Percentiles rank a stretch among this genome's conserved stretches.
These are phyloP conservation scores for Epichloe festucae DNA, from an alignment of 2,329 filamentous ascomycete species.

Conservation along the genomic window DNA sequence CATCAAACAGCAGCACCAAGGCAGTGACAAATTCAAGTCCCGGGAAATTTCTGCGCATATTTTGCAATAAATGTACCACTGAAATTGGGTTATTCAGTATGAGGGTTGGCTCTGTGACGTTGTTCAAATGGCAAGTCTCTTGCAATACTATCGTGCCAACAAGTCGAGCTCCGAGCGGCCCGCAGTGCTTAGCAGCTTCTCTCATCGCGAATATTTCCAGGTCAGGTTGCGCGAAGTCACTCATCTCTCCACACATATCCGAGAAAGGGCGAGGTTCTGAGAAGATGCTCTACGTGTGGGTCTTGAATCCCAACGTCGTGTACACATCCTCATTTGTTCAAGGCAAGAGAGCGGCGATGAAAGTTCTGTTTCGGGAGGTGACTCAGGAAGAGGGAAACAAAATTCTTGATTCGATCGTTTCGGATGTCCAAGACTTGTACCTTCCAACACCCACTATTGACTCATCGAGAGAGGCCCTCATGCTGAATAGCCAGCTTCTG, in stretches of 20 bases:
- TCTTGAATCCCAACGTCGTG: constrained; percentile 41
- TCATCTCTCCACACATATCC: constrained; percentile 28
- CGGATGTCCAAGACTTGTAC: constrained; percentile 45
- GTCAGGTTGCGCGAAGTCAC: constrained; percentile 44
- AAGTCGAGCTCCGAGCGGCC: constrained; percentile 23
- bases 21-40: constrained; percentile 13
- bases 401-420: constrained; percentile 37
- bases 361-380: constrained; percentile 38
- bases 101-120: constrained; percentile 30
- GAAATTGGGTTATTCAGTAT: constrained; percentile 36
- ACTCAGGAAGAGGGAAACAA: constrained; percentile 29
- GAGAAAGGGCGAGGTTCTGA: neutral
- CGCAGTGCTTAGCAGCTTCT: constrained; percentile 40
- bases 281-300: constrained; percentile 36
- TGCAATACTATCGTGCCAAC: constrained; percentile 21
- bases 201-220: constrained; percentile 39
- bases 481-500: constrained; percentile 35
- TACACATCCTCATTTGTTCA: constrained; percentile 31
- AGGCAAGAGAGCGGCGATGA: constrained; percentile 30
- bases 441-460: constrained; percentile 38
- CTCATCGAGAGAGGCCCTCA: constrained; percentile 30
- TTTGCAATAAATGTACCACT: constrained; percentile 31
- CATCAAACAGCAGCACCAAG: constrained; percentile 16
- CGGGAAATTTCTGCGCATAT: constrained; percentile 25
- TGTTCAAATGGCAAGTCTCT: constrained; percentile 47